These are phyloP conservation scores for Panicum miliaceum DNA, from an alignment of 176 grass and related monocot genomes.

Conservation along the genomic window DNA sequence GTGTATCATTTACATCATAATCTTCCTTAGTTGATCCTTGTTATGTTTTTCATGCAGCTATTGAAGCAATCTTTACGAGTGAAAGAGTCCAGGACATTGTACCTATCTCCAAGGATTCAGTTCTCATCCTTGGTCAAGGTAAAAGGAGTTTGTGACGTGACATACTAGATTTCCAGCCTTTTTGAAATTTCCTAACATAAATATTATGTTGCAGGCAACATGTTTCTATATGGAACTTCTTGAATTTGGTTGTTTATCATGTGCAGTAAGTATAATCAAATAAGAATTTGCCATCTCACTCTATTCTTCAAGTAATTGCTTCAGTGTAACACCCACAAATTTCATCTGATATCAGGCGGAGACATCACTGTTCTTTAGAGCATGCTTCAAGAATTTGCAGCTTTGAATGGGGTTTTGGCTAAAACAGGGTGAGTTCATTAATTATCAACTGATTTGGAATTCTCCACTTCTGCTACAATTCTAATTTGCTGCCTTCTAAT, in stretches of 20 bases:
- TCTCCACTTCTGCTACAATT: neutral
- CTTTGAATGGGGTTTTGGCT: constrained; percentile 43
- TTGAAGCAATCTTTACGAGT: constrained; percentile 79
- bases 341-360: constrained; percentile 38
- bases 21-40: constrained; percentile 23
- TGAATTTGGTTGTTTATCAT: constrained; percentile 55
- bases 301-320: neutral
- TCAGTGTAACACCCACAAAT: neutral
- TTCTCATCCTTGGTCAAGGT: constrained; percentile 93
- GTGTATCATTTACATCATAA: neutral
- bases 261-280: constrained; percentile 34
- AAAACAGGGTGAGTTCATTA: constrained; percentile 51
- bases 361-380: constrained; percentile 45
- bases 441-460: neutral
- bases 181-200: constrained; percentile 24
- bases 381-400: constrained; percentile 52
- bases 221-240: constrained; percentile 62
- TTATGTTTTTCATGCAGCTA: constrained; percentile 58
- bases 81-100: constrained; percentile 90
- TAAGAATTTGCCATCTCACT: neutral
- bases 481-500: constrained; percentile 37
- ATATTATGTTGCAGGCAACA: constrained; percentile 48
- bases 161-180: constrained; percentile 13
- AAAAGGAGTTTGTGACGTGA: constrained; percentile 25
- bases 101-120: constrained; percentile 68